Percentiles rank a stretch among this genome's conserved stretches.
These are phyloP conservation scores for Penicillium desertorum DNA, from an alignment of 495 filamentous ascomycete species.

Conservation along the genomic window DNA sequence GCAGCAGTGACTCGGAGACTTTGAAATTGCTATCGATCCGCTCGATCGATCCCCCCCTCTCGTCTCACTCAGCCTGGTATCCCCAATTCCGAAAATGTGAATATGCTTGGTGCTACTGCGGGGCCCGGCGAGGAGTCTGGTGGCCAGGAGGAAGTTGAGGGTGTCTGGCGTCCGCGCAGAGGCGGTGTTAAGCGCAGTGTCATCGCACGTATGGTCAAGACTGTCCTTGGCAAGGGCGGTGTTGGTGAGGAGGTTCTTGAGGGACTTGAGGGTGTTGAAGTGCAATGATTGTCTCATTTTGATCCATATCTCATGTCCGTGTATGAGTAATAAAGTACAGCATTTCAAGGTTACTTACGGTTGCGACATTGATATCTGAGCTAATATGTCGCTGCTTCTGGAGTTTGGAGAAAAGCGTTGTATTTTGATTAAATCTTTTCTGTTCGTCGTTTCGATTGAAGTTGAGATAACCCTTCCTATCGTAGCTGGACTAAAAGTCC, in stretches of 20 bases:
- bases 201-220: slow-evolving; percentile 64
- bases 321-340: neutral
- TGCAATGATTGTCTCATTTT: slow-evolving; percentile 30
- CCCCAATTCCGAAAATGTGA: slow-evolving; percentile 65
- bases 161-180: slow-evolving; percentile 75
- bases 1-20: slow-evolving; percentile 29
- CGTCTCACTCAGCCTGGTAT: slow-evolving; percentile 69
- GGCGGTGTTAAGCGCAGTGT: slow-evolving; percentile 71
- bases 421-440: neutral
- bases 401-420: slow-evolving; percentile 9
- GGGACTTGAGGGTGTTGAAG: slow-evolving; percentile 62
- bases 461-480: neutral
- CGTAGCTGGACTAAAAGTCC: slow-evolving; percentile 1
- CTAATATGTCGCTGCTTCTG: neutral
- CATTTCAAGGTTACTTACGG: neutral
- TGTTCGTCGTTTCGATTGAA: neutral
- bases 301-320: neutral
- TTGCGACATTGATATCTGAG: slow-evolving; percentile 4
- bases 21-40: slow-evolving; percentile 61
- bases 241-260: slow-evolving; percentile 82
- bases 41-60: slow-evolving; percentile 66
- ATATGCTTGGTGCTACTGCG: slow-evolving; percentile 51
- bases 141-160: slow-evolving; percentile 58
- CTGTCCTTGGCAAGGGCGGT: slow-evolving; percentile 66
- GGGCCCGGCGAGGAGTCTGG: slow-evolving; percentile 25